Evolutionary conservation across 2,329 filamentous ascomycete genomes (phyloP).

Genomic region (Trichoderma semiorbis): DNA sequence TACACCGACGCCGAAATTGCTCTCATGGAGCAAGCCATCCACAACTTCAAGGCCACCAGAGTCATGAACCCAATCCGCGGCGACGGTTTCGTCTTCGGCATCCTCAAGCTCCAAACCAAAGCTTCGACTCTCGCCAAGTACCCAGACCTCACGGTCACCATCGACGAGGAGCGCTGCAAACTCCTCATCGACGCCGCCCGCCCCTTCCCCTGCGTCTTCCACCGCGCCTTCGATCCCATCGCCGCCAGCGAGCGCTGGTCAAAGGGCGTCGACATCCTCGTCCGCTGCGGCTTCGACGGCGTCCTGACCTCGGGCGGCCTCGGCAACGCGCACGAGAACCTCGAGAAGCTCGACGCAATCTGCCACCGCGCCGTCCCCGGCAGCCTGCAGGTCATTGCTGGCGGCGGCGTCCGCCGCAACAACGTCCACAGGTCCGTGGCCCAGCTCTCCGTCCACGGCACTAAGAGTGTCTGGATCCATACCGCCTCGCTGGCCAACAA

Average conservation of each 20-base stretch:
- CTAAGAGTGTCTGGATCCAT: conserved; percentile 42
- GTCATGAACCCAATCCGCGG: conserved; percentile 39
- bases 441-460: conserved; percentile 26
- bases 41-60: conserved; percentile 35
- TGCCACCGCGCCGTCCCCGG: conserved; percentile 28
- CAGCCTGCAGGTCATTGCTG: conserved; percentile 47
- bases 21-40: conserved; percentile 42
- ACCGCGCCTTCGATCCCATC: conserved; percentile 54
- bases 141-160: conserved; percentile 19
- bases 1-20: conserved; percentile 45
- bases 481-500: conserved; percentile 37
- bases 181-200: conserved; percentile 40
- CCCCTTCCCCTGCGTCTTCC: conserved; percentile 49
- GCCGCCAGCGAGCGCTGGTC: conserved; percentile 27
- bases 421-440: conserved; percentile 35
- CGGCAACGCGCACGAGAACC: conserved; percentile 40
- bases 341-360: conserved; percentile 36
- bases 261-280: conserved; percentile 34
- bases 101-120: conserved; percentile 30
- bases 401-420: conserved; percentile 47
- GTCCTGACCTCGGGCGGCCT: conserved; percentile 53
- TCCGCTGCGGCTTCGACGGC: conserved; percentile 45
- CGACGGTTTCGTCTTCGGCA: conserved; percentile 57
- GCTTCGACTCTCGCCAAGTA: conserved; percentile 8
- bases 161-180: conserved; percentile 42